Percentiles rank a stretch among this genome's conserved stretches.
These are phyloP conservation scores for Lichtheimia ramosa DNA, from an alignment of 371 early-diverging fungal species.

Conservation along the genomic window DNA sequence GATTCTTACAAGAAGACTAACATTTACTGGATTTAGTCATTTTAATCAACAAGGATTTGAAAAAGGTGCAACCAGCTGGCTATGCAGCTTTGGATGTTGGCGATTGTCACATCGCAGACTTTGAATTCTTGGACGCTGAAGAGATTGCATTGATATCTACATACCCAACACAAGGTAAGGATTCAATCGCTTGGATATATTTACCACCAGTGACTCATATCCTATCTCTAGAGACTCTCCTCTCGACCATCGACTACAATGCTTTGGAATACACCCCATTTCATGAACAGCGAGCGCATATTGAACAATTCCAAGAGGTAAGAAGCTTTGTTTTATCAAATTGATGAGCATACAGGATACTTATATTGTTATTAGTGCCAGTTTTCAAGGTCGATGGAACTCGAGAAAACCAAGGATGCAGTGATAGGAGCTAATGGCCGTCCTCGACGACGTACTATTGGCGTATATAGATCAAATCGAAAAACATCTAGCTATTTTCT, in stretches of 20 bases:
- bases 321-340: background rate
- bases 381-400: conserved; percentile 2
- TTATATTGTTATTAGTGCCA: background rate
- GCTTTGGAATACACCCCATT: background rate
- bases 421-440: conserved; percentile 5
- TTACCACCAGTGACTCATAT: background rate
- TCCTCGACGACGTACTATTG: conserved; percentile 3
- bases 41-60: background rate
- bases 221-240: background rate
- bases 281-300: background rate
- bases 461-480: background rate
- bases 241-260: background rate
- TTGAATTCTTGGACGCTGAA: conserved; percentile 5
- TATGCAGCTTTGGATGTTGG: background rate
- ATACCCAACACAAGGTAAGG: background rate
- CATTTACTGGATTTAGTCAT: background rate
- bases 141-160: conserved; percentile 2
- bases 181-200: background rate
- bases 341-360: background rate
- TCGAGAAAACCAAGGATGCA: background rate
- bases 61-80: background rate
- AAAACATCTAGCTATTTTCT: conserved; percentile 2
- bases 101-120: background rate
- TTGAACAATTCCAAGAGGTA: background rate
- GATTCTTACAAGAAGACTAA: background rate